Conservation (phyloP, 2,329 filamentous ascomycete genomes). For the Claviceps cyperi region DNA sequence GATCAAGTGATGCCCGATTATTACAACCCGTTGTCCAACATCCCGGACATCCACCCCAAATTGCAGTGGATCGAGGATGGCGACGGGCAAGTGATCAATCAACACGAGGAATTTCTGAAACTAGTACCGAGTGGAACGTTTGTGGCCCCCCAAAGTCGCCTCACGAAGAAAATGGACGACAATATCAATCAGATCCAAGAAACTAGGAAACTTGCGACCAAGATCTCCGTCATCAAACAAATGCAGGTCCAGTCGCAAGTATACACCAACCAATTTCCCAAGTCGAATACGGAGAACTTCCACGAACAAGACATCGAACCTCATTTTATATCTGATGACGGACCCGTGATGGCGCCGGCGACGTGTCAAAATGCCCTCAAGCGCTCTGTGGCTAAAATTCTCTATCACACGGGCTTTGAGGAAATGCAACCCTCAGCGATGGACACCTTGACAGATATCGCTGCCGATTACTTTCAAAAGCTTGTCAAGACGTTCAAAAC, state of each 20-base stretch:
- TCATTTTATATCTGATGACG: constrained; percentile 80
- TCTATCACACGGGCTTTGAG: constrained; percentile 93
- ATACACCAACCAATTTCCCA: constrained; percentile 96
- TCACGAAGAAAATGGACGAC: constrained; percentile 69
- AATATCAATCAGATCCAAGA: constrained; percentile 96
- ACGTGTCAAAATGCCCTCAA: constrained; percentile 74
- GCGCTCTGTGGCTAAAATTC: constrained; percentile 82
- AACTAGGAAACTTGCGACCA: constrained; percentile 86
- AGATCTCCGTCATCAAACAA: constrained; percentile 96
- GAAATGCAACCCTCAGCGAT: constrained; percentile 91
- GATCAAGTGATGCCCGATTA: constrained; percentile 84
- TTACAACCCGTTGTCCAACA: constrained; percentile 73
- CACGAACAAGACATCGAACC: constrained; percentile 72
- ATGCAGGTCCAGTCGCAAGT: constrained; percentile 98
- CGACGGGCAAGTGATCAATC: constrained; percentile 78
- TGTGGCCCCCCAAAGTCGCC: constrained; percentile 54
- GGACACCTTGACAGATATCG: constrained; percentile 79
- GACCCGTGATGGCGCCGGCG: constrained; percentile 72
- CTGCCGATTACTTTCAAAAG: constrained; percentile 79
- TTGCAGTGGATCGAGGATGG: constrained; percentile 81
- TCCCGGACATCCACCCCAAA: constrained; percentile 68
- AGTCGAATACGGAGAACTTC: constrained; percentile 84
- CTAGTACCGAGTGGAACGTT: constrained; percentile 66
- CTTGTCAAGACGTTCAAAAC: constrained; percentile 64
- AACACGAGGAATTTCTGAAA: constrained; percentile 69